Conservation (phyloP, 352 stramenopile genomes). For the Pythium rhizo-oryzae region DNA sequence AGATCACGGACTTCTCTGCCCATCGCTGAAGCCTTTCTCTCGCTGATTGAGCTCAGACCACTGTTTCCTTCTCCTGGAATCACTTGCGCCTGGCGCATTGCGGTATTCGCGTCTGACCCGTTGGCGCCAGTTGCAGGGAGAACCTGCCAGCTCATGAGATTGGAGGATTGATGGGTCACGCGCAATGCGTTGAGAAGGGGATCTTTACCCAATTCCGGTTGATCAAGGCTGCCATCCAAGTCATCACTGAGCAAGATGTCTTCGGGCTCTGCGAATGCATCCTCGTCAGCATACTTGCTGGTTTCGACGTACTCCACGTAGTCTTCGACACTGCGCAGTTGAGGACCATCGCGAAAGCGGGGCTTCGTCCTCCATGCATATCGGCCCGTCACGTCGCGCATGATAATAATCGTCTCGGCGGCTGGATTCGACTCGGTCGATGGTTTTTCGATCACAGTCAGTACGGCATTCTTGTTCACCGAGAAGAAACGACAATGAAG, state of each 20-base stretch:
- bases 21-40: conserved; percentile 61
- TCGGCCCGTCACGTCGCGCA: conserved; percentile 74
- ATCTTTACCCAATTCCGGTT: conserved; percentile 42
- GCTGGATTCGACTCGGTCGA: conserved; percentile 32
- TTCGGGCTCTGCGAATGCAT: conserved; percentile 18
- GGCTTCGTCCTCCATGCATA: conserved; percentile 84
- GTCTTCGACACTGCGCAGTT: conserved; percentile 55
- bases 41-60: conserved; percentile 61
- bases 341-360: conserved; percentile 57
- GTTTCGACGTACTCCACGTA: conserved; percentile 51
- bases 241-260: conserved; percentile 23
- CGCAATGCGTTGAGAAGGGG: conserved; percentile 68
- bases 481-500: conserved; percentile 80
- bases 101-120: conserved; percentile 19
- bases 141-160: conserved; percentile 75
- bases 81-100: conserved; percentile 35
- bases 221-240: conserved; percentile 34
- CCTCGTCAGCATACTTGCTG: conserved; percentile 24
- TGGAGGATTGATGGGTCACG: conserved; percentile 53
- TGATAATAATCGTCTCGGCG: conserved; percentile 70
- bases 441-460: conserved; percentile 83
- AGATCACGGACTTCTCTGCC: conserved; percentile 52
- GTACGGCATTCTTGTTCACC: conserved; percentile 76
- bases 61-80: conserved; percentile 71
- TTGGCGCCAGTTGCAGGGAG: conserved; percentile 20